A percentile compares a stretch with the other conserved stretches of the same genome.
These are phyloP conservation scores for Candida sphagnicola DNA, from an alignment of 805 yeast genomes.

Conservation along the genomic window DNA sequence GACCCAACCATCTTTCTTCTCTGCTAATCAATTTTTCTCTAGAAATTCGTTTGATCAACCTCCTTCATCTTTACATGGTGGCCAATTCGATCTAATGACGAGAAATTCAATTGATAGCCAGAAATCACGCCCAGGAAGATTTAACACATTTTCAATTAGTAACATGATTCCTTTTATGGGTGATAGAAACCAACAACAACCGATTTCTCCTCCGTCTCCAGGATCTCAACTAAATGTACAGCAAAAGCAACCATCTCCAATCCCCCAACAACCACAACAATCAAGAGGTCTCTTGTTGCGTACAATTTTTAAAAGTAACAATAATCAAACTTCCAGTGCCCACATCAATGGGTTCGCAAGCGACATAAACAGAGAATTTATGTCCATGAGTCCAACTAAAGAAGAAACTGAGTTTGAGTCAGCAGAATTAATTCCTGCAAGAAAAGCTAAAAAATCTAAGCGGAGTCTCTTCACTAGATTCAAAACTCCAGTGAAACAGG, in stretches of 20 bases:
- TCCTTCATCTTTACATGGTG: slow-evolving; percentile 23
- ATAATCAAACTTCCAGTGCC: neutral
- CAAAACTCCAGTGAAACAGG: slow-evolving; percentile 21
- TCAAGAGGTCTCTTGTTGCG: slow-evolving; percentile 1
- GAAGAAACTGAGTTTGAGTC: slow-evolving; percentile 17
- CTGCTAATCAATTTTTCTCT: slow-evolving; percentile 38
- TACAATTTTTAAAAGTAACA: slow-evolving; percentile 2
- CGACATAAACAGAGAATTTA: slow-evolving; percentile 11
- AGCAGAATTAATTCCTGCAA: slow-evolving; percentile 13
- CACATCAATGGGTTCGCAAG: neutral
- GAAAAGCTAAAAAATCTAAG: slow-evolving; percentile 29
- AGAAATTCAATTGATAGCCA: slow-evolving; percentile 30
- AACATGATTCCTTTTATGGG: slow-evolving; percentile 41
- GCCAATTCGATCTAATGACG: slow-evolving; percentile 30
- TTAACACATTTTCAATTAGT: slow-evolving; percentile 27
- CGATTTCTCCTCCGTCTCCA: slow-evolving; percentile 14
- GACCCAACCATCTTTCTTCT: slow-evolving; percentile 39
- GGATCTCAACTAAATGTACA: slow-evolving; percentile 10
- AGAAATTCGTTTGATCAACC: slow-evolving; percentile 37
- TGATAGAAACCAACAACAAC: slow-evolving; percentile 21
- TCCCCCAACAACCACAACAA: slow-evolving; percentile 3
- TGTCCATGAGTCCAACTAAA: slow-evolving; percentile 17
- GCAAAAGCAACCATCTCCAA: slow-evolving; percentile 1
- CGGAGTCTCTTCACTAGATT: slow-evolving; percentile 38
- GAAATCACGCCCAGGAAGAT: slow-evolving; percentile 6